A percentile compares a stretch with the other conserved stretches of the same genome.
These are phyloP conservation scores for Pluteus cervinus DNA, from an alignment of 768 basidiomycete species.

Conservation along the genomic window DNA sequence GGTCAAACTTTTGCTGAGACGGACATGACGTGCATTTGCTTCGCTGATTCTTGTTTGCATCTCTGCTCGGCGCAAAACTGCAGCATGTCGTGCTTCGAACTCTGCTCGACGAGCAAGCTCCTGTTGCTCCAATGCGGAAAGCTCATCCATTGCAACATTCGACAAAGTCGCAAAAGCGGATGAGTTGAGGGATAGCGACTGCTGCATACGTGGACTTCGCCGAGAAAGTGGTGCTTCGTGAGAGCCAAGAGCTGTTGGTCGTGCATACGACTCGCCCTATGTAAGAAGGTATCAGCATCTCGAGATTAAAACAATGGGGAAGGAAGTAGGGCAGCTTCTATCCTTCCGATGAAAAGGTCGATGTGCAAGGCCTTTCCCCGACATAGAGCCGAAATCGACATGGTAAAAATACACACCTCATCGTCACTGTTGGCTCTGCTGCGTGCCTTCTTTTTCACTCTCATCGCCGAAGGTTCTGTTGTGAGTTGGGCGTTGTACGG, in stretches of 20 bases:
- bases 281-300: constrained; percentile 2
- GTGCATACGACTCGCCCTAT: constrained; percentile 53
- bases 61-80: constrained; percentile 64
- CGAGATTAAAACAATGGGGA: constrained; percentile 7
- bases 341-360: constrained; percentile 4
- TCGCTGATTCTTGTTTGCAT: constrained; percentile 45
- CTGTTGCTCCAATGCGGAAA: constrained; percentile 81
- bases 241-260: constrained; percentile 45
- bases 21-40: constrained; percentile 12
- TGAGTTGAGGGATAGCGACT: constrained; percentile 17
- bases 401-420: constrained; percentile 51
- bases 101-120: constrained; percentile 84
- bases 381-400: constrained; percentile 8
- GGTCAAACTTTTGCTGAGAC: constrained; percentile 58
- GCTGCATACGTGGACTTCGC: constrained; percentile 18
- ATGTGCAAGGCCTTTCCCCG: constrained; percentile 6
- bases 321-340: no score
- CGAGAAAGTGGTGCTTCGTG: constrained; percentile 36
- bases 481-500: constrained; percentile 12
- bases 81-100: constrained; percentile 74
- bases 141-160: constrained; percentile 79
- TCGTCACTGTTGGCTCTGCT: constrained; percentile 79
- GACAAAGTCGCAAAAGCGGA: constrained; percentile 66
- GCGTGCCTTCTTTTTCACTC: constrained; percentile 71
- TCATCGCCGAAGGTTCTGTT: constrained; percentile 17